Conservation (phyloP, 2,329 filamentous ascomycete species). For the Diplodia corticola region DNA sequence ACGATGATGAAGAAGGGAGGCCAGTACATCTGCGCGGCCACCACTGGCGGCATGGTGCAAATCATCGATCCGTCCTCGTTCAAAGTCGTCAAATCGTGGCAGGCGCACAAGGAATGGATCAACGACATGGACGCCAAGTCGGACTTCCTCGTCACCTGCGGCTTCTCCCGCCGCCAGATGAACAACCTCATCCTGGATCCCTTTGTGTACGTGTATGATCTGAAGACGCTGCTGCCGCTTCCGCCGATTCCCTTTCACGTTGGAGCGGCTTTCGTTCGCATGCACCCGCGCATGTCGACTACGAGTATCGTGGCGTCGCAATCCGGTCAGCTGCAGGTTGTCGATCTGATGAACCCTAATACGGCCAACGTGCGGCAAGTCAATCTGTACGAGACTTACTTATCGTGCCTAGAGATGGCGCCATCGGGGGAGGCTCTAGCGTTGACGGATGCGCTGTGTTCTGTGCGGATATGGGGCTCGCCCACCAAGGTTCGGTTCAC, state of each 20-base stretch:
- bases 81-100: conserved; percentile 80
- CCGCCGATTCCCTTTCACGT: conserved; percentile 90
- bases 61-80: conserved; percentile 80
- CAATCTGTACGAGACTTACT: conserved; percentile 68
- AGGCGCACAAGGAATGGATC: conserved; percentile 82
- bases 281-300: conserved; percentile 94
- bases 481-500: conserved; percentile 83
- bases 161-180: conserved; percentile 81
- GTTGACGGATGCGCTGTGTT: conserved; percentile 74
- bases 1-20: conserved; percentile 86
- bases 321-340: conserved; percentile 89
- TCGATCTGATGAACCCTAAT: conserved; percentile 92
- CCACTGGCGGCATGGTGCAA: conserved; percentile 77
- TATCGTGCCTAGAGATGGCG: conserved; percentile 81
- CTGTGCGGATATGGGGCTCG: conserved; percentile 85
- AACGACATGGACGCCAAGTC: conserved; percentile 98
- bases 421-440: conserved; percentile 84
- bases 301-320: conserved; percentile 93
- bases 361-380: conserved; percentile 82
- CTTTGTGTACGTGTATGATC: conserved; percentile 91
- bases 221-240: conserved; percentile 85
- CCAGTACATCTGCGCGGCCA: conserved; percentile 89
- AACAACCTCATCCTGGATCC: conserved; percentile 83
- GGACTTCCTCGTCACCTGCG: conserved; percentile 93
- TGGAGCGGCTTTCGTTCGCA: conserved; percentile 89